Evolutionary conservation across 2,329 filamentous ascomycete species (phyloP).

Genomic region (Colletotrichum tropicicola): DNA sequence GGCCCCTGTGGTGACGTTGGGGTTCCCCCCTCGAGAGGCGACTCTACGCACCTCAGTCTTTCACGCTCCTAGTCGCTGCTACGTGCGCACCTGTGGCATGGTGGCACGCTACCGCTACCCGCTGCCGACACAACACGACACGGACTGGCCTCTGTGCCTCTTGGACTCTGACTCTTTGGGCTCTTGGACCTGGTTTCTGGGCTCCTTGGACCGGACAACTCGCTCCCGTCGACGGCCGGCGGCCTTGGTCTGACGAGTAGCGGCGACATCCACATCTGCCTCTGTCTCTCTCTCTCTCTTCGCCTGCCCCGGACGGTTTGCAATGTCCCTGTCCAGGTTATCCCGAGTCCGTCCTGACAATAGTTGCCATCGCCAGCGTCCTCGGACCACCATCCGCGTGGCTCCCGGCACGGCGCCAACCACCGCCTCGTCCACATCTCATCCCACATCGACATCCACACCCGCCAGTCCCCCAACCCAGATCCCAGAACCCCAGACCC

Average conservation of each 20-base stretch:
- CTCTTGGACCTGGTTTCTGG: no score
- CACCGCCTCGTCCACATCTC: neutral
- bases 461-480: neutral
- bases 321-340: neutral
- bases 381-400: neutral
- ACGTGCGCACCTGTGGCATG: no score
- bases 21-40: neutral
- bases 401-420: constrained; percentile 2
- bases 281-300: no score
- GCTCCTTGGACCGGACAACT: no score
- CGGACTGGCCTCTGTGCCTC: no score
- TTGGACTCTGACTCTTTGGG: no score
- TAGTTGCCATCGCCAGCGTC: neutral
- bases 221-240: no score
- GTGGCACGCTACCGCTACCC: no score
- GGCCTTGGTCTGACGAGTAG: no score
- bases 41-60: neutral
- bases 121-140: no score
- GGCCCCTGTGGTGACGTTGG: neutral
- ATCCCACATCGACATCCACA: neutral
- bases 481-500: constrained; percentile 8
- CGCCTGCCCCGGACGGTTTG: constrained; percentile 1
- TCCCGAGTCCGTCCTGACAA: neutral
- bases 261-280: no score
- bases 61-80: no score